Percentiles rank a stretch among this genome's conserved stretches.
phyloP scores from a whole-genome alignment of 2,329 filamentous ascomycete genomes.

The Ophiostoma angusticollis region DNA sequence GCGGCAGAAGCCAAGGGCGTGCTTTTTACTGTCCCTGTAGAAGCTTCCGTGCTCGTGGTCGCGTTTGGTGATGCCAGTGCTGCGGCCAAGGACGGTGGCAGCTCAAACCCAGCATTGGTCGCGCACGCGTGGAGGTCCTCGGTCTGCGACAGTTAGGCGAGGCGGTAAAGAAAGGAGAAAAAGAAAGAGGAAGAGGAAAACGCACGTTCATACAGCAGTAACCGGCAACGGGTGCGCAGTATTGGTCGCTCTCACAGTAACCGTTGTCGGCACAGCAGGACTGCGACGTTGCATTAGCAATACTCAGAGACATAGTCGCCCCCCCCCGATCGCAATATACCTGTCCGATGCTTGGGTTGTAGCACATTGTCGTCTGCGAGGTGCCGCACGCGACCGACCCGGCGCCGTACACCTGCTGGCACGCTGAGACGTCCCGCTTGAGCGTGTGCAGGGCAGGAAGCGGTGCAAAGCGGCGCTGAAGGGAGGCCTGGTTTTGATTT shows the following conservation, averaged over 20 bases:
- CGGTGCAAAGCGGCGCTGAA: too few species aligned
- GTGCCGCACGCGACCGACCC: conserved; percentile 14
- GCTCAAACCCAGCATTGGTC: conserved; percentile 21
- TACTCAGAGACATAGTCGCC: too few species aligned
- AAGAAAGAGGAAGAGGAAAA: too few species aligned
- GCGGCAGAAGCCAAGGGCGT: too few species aligned
- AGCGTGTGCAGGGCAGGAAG: too few species aligned
- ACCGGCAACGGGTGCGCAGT: conserved; percentile 25
- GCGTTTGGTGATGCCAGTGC: conserved; percentile 1
- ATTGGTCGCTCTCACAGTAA: conserved; percentile 23
- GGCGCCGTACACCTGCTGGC: conserved; percentile 16
- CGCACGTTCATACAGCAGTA: conserved; percentile 27
- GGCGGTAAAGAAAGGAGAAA: too few species aligned
- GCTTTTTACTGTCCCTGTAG: too few species aligned
- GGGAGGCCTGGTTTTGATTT: too few species aligned
- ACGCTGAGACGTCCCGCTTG: background rate
- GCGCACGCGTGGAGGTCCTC: conserved; percentile 25
- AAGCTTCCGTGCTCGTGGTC: background rate
- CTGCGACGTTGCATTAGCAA: conserved; percentile 13
- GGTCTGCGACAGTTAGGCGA: too few species aligned
- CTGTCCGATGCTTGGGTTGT: conserved; percentile 22
- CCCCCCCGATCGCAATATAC: too few species aligned
- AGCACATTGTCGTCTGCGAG: conserved; percentile 21
- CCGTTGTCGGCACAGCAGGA: conserved; percentile 25
- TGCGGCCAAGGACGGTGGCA: conserved; percentile 14